Evolutionary conservation across 345 rosid species (phyloP), one percentile per base, ranked within the genome.

Genomic region (Dovyalis caffra): DNA sequence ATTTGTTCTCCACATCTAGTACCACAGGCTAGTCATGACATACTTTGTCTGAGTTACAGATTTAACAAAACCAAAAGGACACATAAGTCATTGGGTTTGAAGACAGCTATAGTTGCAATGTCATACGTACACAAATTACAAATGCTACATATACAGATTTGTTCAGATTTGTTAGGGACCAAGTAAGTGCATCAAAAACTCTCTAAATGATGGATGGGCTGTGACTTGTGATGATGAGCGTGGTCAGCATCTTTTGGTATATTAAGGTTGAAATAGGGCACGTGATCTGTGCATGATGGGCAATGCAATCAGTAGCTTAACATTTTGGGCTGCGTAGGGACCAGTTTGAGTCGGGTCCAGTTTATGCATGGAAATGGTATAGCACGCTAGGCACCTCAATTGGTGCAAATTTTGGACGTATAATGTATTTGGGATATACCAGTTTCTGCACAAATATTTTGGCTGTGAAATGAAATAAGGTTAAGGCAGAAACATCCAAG

Each of bases 301-400:
- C n/a, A 67, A 72, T 11, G 81, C 77, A 76, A 77, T 85, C 71
- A 80, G 79, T 63, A 10, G 62, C 68, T 23, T 33, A 16, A 21
- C 73, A 43, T 60, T 60, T 60, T 68, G 35, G 68, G 66, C 15
- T 40, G 26, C 29, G 73, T 31, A 3, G 38, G 64, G 69, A 35
- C 14, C 21, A n/a, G 49, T 8, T n/a, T 23, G 56, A 56, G 23
- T 64, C 43, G 74, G 58, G 73, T 58, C 61, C 66, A 60, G 60
- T 37, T 64, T 68, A 84, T 86, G 89, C 86, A 79, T 85, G 74
- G 73, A 81, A 85, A 85, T 78, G 74, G 87, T 29, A 80, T 76
- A 71, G 82, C 89, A 88, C 85, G 90, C 92, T 33, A 5, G 77
- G 87, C 79, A 74, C 87, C 77, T 43, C 68, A 38, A 3, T 79